Percentiles rank a stretch among this genome's conserved stretches.
phyloP scores from a whole-genome alignment of 176 grass and related monocot species.

The Bonia amplexicaulis region DNA sequence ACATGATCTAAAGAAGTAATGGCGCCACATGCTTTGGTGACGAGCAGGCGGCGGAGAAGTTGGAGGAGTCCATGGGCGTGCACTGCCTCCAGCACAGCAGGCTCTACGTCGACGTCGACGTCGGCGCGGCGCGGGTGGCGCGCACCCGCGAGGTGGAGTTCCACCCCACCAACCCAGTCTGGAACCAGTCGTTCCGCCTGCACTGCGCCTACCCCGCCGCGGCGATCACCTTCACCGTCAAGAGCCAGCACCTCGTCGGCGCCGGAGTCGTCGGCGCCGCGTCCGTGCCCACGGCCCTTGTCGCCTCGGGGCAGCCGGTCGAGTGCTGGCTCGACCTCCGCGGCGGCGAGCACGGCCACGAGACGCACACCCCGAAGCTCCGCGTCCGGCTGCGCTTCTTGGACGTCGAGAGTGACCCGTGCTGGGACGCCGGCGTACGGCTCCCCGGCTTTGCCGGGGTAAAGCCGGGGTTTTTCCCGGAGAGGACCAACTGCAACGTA shows the following conservation, averaged over 20 bases:
- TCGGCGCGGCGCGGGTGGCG: slow-evolving; percentile 63
- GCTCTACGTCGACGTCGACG: slow-evolving; percentile 65
- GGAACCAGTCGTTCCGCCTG: slow-evolving; percentile 87
- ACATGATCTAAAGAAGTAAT: not conserved
- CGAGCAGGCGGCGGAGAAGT: slow-evolving; percentile 43
- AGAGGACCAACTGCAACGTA: slow-evolving; percentile 45
- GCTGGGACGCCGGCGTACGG: slow-evolving; percentile 50
- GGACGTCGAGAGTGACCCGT: slow-evolving; percentile 41
- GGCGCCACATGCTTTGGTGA: not conserved
- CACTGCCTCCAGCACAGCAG: slow-evolving; percentile 38
- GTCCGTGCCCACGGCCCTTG: slow-evolving; percentile 29
- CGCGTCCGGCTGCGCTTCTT: slow-evolving; percentile 37
- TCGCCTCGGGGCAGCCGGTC: slow-evolving; percentile 32
- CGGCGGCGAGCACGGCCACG: slow-evolving; percentile 44
- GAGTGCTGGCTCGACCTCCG: slow-evolving; percentile 50
- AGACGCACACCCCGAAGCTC: slow-evolving; percentile 43
- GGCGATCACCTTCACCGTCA: slow-evolving; percentile 48
- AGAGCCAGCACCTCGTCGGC: slow-evolving; percentile 55
- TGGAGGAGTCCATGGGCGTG: slow-evolving; percentile 48
- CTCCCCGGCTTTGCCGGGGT: slow-evolving; percentile 39
- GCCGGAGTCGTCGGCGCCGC: slow-evolving; percentile 48
- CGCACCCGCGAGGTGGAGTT: slow-evolving; percentile 65
- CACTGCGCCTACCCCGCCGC: slow-evolving; percentile 60
- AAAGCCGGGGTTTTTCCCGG: slow-evolving; percentile 51
- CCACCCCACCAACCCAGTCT: slow-evolving; percentile 46